Evolutionary conservation across 306 rosid species (phyloP), one percentile per base, ranked within the genome.

Genomic region (Hippophae tibetana): DNA sequence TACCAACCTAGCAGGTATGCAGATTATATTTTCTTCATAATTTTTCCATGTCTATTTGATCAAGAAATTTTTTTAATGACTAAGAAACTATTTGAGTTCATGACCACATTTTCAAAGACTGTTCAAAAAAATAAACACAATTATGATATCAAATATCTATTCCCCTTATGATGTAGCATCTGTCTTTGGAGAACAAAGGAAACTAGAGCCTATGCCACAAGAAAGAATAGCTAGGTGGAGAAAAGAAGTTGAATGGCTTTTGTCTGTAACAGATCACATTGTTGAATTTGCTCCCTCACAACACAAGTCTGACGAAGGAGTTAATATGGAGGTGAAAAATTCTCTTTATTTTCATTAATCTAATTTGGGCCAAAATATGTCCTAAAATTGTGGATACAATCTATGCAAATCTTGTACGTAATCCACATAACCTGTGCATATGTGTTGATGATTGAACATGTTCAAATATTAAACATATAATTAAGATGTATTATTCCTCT

Each of bases 211-310:
- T 5, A 75, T 93, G 89, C 38, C 93, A 42, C 7, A 66, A 1
- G 95, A 79, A 10, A 82, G 81, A 76, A 93, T 75, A 71, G 52
- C 72, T 10, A 79, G 93, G 72, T 93, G 99, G 99, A 81, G 72
- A 70, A 93, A 70, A 75, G 99, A 93, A 81, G 77, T 80, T 13
- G 94, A 81, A 10, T 88, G 99, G 94, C 78, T 88, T 76, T 75
- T 93, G 68, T 84, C 95, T 47, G 97, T 93, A 60, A 74, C 97
- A 10, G 95, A 93, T 75, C 85, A 88, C 70, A 77, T 93, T 61
- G 95, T 93, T 45, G 97, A 93, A 72, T 84, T 93, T 52, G 86
- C 67, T 57, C 97, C 99, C 67, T 73, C 95, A 53, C 76, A 79
- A 56, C 97, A 86, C 61, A 58, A 47, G 71, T 79, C 74, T 8